phyloP scores from a whole-genome alignment of 2,329 filamentous ascomycete species.

The Penicillium sp. region DNA sequence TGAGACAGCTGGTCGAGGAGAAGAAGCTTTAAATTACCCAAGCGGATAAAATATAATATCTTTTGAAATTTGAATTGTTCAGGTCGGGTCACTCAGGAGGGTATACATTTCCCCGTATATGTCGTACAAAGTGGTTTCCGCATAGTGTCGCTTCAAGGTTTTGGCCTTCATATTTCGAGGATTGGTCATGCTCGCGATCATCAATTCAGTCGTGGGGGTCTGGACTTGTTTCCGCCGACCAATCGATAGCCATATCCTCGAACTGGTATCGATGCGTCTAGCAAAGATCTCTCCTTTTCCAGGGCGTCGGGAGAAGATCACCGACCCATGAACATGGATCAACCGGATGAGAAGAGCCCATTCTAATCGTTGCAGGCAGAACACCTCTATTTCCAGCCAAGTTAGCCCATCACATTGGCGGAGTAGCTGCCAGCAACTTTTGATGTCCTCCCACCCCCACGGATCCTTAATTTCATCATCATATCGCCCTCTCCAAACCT shows the following conservation, averaged over 20 bases:
- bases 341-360: slow-evolving; percentile 8
- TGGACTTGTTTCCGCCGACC: slow-evolving; percentile 3
- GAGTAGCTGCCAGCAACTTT: slow-evolving; percentile 9
- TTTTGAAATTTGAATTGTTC: neutral
- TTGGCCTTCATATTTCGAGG: slow-evolving; percentile 2
- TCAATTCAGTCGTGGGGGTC: slow-evolving; percentile 8
- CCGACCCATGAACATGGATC: slow-evolving; percentile 4
- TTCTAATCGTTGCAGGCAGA: neutral
- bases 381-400: slow-evolving; percentile 9
- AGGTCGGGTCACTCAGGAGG: neutral
- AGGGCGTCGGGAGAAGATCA: neutral
- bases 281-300: neutral
- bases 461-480: neutral
- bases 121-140: neutral
- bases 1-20: slow-evolving; percentile 22
- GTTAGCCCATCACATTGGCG: slow-evolving; percentile 9
- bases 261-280: neutral
- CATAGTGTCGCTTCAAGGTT: slow-evolving; percentile 1
- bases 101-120: slow-evolving; percentile 9
- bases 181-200: slow-evolving; percentile 5
- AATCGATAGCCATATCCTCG: slow-evolving; percentile 3
- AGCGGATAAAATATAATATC: neutral
- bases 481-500: neutral
- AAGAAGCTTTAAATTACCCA: slow-evolving; percentile 16
- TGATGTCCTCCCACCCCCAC: slow-evolving; percentile 6